Percentiles rank a stretch among this genome's conserved stretches.
phyloP scores from a whole-genome alignment of 2,329 filamentous ascomycete genomes.

The Mycosphaerelloides madeirae region DNA sequence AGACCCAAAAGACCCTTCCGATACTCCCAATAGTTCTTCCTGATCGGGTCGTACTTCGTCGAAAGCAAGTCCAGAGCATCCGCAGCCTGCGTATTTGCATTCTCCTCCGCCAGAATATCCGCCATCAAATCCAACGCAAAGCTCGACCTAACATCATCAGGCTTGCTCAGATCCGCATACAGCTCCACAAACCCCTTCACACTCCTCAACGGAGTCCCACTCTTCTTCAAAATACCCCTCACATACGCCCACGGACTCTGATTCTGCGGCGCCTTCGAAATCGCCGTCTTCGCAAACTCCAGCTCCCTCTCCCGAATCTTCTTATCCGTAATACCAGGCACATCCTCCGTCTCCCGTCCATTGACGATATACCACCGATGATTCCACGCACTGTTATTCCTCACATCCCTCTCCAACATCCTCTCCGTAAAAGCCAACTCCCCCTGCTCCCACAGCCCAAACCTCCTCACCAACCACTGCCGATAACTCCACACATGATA shows the following conservation, averaged over 20 bases:
- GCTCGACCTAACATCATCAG: constrained; percentile 54
- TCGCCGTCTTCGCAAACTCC: constrained; percentile 62
- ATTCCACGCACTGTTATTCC: constrained; percentile 97
- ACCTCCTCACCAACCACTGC: constrained; percentile 67
- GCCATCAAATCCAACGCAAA: constrained; percentile 67
- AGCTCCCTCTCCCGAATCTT: constrained; percentile 70
- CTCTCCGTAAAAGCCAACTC: constrained; percentile 68
- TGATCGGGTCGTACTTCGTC: constrained; percentile 84
- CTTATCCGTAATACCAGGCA: constrained; percentile 37
- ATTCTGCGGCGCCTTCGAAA: constrained; percentile 81
- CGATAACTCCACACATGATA: constrained; percentile 98
- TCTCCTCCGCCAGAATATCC: constrained; percentile 55
- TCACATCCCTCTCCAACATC: constrained; percentile 72
- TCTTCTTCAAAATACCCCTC: constrained; percentile 67
- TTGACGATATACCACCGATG: constrained; percentile 95
- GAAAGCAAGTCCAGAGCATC: constrained; percentile 68
- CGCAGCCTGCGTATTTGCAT: constrained; percentile 58
- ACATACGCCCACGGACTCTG: constrained; percentile 93
- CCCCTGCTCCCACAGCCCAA: constrained; percentile 48
- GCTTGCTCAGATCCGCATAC: constrained; percentile 49
- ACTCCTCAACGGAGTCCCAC: constrained; percentile 46
- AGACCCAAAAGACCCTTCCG: constrained; percentile 48
- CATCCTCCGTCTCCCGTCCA: constrained; percentile 44
- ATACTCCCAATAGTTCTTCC: constrained; percentile 90
- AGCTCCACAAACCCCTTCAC: constrained; percentile 51